Base-by-base conservation (phyloP, 805 yeast genomes). In the Isabelozyma gotoi region DNA sequence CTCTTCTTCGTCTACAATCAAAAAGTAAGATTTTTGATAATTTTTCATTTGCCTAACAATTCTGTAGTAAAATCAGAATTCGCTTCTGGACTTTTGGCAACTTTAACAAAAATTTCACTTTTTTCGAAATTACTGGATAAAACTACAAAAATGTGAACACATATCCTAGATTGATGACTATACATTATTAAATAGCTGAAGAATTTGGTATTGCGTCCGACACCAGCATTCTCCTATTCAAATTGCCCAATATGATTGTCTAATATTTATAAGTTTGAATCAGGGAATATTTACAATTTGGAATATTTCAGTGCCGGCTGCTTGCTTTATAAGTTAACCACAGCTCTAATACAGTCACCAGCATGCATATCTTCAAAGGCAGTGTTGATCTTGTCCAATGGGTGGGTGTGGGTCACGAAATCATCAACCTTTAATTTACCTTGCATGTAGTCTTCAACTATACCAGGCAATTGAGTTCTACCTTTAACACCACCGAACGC, bases 401-500 rank as follows among this genome's bases (percentile, higher is more conserved):
- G 71, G 63, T 83, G 92, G 70, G 88, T 82, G 75, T 90, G 96
- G 21, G 99, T 94, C 60, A 94, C 87, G 70, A 89, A 94, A 65
- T 94, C 97, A 60, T 90, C 96, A 50, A 92, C 96, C 76, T 85
- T 88, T 62, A 92, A 75, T 53, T 74, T 76, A 54, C 96, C 96
- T 36, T 71, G 68, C 74, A 87, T 68, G 70, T 92, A 92, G 65
- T 86, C 91, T 46, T 88, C 84, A 45, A 94, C 96, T 45, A 91
- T 77, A 16, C 82, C 88, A 40, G 96, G 97, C 75, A 94, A 80
- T 74, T 94, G 97, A 33, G 96, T 65, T 76, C 97, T 86, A 63
- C 99, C 98, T 74, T 94, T 94, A 62, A 94, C 90, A 67, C 98
- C 99, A 60, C 99, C 99, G 57, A 89, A 94, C n/a, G 99, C 99